A percentile compares a stretch with the other conserved stretches of the same genome.
Evolutionary conservation across 345 rosid genomes (phyloP).

Genomic region (Combretum micranthum): DNA sequence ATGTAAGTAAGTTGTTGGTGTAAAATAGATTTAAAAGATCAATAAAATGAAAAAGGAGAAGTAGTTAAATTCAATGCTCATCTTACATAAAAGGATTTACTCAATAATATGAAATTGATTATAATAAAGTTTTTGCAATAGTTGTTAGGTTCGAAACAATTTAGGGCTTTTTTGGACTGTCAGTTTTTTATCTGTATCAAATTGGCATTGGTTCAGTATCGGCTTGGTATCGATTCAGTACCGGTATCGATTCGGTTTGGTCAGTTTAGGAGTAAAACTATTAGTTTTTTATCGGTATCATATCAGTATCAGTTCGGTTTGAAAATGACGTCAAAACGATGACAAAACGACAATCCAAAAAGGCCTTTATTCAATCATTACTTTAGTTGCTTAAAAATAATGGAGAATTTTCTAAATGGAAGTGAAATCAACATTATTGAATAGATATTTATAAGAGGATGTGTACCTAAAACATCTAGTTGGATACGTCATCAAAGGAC

Average conservation of each 20-base stretch:
- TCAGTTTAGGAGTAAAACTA: too few species aligned
- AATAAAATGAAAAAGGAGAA: background rate
- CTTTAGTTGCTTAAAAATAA: background rate
- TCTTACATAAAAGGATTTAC: background rate
- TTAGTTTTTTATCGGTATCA: too few species aligned
- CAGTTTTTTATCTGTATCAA: too few species aligned
- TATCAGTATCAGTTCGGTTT: too few species aligned
- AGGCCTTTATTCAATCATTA: constrained; percentile 3
- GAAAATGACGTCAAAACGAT: too few species aligned
- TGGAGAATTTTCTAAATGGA: constrained; percentile 7
- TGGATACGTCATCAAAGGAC: background rate
- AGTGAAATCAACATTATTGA: constrained; percentile 7
- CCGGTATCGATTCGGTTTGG: too few species aligned
- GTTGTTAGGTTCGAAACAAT: constrained; percentile 1
- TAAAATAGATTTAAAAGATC: constrained; percentile 2
- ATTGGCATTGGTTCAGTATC: too few species aligned
- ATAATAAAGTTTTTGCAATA: constrained; percentile 5
- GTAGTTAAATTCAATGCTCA: background rate
- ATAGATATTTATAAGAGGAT: constrained; percentile 1
- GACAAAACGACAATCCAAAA: too few species aligned
- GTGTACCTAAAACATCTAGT: background rate
- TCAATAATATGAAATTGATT: background rate
- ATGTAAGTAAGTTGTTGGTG: background rate
- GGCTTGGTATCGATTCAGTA: too few species aligned
- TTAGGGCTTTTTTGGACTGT: too few species aligned